Evolutionary conservation across 768 basidiomycete genomes (phyloP), one percentile per base, ranked within the genome.

Genomic region (Chlorophyllum brunneum): DNA sequence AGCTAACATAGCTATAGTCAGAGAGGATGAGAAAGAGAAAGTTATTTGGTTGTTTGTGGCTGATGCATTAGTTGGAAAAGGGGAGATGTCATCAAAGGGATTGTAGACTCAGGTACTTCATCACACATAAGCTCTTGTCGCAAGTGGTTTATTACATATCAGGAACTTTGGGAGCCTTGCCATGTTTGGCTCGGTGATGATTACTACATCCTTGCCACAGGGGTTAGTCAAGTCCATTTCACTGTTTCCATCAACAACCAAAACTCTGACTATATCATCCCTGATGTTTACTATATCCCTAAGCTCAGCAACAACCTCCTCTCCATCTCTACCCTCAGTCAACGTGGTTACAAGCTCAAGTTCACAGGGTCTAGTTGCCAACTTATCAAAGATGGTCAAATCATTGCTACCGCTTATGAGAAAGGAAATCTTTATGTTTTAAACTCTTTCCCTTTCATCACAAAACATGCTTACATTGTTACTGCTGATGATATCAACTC

Each of bases 111-210:
- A 3, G 56, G 59, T 11, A 51, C 51, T 11, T 52, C 59, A 26
- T 55, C 50, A 13, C 59, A 50, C 4, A 59, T 59, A 54, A 39
- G 48, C 7, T 53, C 37, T 4, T 44, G 57, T 8, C 47, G 46
- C 24, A n/a, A 22, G 4, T 59, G 59, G 59, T 57, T 59, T 43
- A 37, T 15, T 23, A 39, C 51, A 10, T 59, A 37, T 30, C n/a
- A 15, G 0, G 31, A 55, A 8, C 54, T 59, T 4, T 2, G 26
- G 1, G n/a, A 42, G 2, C 55, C 58, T 6, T 39, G 40, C 3
- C 43, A 48, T 0, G 58, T 59, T 37, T 59, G 56, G 54, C 53
- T 59, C 4, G 53, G 58, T 8, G 58, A 59, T 22, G 49, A 59
- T 9, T 20, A 27, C 8, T 59, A 38, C 40, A 59, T 59, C 37